Evolutionary conservation across 495 filamentous ascomycete genomes (phyloP), one percentile per base, ranked within the genome.

Genomic region (Wilcoxina mikolae): DNA sequence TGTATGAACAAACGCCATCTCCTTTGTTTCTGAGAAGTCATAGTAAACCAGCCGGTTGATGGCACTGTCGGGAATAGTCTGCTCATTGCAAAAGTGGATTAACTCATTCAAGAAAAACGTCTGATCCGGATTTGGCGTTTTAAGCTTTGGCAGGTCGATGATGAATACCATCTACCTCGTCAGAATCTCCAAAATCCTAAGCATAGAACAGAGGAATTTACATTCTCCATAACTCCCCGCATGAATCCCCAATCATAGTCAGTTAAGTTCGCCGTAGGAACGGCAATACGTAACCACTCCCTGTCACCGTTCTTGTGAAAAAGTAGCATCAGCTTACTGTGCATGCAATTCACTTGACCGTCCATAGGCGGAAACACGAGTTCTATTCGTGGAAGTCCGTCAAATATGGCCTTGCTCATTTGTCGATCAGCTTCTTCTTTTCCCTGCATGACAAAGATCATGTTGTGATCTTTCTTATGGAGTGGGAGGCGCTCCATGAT

Each of bases 301-400:
- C 54, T 53, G 0, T 39, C 56, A 5, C 22, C 22, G 0, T 49
- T 56, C 22, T 35, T 26, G 0, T 84, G 75, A 51, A 81, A 83
- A 1, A 87, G 68, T 0, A 87, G 64, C 78, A 84, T 83, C 20
- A 87, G 65, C 54, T 87, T 87, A 15, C 80, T 83, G 60, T 87
- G 83, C 83, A 85, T 87, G 61, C 75, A 78, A 44, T 73, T 75
- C 0, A 79, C 66, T 45, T 79, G 73, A 0, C 76, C 76, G 4
- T 74, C 70, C 79, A 85, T 85, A 0, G 75, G 70, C 4, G 91
- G 91, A 53, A 66, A 65, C 11, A 66, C 59, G 11, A 62, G 23
- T 3, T 51, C 54, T 2, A 60, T 51, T 33, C 38, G 48, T 12
- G 61, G 54, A 20, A 65, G 29, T 3, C 22, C 55, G 15, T 44